Evolutionary conservation across 2,329 filamentous ascomycete species (phyloP).

Genomic region (Colletotrichum abscissum): DNA sequence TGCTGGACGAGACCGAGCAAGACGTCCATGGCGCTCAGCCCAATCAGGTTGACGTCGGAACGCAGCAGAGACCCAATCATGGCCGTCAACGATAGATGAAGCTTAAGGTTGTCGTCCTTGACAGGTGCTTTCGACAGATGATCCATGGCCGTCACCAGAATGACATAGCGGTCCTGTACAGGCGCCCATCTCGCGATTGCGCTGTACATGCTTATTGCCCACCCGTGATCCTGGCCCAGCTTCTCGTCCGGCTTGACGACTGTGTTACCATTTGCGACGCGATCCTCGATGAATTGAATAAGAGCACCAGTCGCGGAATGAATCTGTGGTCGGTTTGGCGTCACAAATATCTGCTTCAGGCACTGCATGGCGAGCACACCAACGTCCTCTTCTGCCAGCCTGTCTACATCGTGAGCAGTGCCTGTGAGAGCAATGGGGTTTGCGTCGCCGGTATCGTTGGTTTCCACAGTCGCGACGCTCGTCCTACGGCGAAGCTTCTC

Average conservation of each 20-base stretch:
- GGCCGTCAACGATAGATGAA: conserved; percentile 79
- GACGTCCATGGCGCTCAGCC: conserved; percentile 95
- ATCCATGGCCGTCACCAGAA: conserved; percentile 85
- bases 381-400: conserved; percentile 88
- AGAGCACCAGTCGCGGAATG: conserved; percentile 79
- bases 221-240: conserved; percentile 66
- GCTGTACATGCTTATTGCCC: conserved; percentile 86
- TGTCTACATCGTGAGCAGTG: conserved; percentile 88
- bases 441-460: conserved; percentile 73
- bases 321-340: conserved; percentile 85
- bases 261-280: conserved; percentile 61
- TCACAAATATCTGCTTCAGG: conserved; percentile 85
- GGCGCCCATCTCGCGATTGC: conserved; percentile 88
- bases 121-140: conserved; percentile 75
- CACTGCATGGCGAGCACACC: conserved; percentile 87
- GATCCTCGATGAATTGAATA: conserved; percentile 78
- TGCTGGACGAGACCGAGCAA: conserved; percentile 87
- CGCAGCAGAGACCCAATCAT: conserved; percentile 86
- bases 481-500: conserved; percentile 76
- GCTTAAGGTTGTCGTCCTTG: conserved; percentile 75
- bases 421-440: conserved; percentile 80
- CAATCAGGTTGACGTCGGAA: conserved; percentile 93
- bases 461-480: conserved; percentile 83
- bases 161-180: conserved; percentile 93
- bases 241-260: conserved; percentile 62